Conservation (phyloP, 2,329 filamentous ascomycete genomes). For the Fusarium dlaminii region DNA sequence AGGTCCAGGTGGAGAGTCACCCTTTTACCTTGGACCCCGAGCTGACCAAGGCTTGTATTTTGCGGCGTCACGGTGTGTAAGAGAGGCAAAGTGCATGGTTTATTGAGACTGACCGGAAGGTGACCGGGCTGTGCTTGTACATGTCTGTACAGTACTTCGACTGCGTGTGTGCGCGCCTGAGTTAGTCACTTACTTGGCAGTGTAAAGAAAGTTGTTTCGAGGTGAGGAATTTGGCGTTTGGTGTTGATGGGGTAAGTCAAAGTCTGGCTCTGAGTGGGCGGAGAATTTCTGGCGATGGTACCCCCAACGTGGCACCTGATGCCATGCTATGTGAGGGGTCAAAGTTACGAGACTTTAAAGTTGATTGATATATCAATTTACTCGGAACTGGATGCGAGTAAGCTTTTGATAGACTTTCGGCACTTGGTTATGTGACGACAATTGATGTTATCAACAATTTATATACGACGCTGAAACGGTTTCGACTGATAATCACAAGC, state of each 20-base stretch:
- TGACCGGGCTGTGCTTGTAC: not conserved
- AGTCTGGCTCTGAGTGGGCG: constrained; percentile 8
- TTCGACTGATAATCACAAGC: not conserved
- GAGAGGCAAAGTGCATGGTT: constrained; percentile 30
- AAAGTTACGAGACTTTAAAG: constrained; percentile 1
- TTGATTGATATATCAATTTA: not conserved
- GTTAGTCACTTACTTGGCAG: constrained; percentile 3
- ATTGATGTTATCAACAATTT: not conserved
- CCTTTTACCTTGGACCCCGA: not conserved
- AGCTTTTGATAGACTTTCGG: not conserved
- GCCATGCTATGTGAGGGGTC: not conserved
- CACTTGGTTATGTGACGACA: not conserved
- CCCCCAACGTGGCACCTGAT: constrained; percentile 38
- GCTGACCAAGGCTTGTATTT: constrained; percentile 6
- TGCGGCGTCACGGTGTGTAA: not conserved
- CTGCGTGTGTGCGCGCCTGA: not conserved
- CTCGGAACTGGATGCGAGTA: not conserved
- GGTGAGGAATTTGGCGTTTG: constrained; percentile 2
- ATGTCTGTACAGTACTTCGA: not conserved
- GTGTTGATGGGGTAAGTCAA: constrained; percentile 19
- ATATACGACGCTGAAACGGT: not conserved
- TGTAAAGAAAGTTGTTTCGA: constrained; percentile 11
- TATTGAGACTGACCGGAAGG: constrained; percentile 8
- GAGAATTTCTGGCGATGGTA: constrained; percentile 11
- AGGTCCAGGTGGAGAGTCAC: constrained; percentile 8